phyloP scores from a whole-genome alignment of 2,329 filamentous ascomycete species.

The Ceratocystis harringtonii region DNA sequence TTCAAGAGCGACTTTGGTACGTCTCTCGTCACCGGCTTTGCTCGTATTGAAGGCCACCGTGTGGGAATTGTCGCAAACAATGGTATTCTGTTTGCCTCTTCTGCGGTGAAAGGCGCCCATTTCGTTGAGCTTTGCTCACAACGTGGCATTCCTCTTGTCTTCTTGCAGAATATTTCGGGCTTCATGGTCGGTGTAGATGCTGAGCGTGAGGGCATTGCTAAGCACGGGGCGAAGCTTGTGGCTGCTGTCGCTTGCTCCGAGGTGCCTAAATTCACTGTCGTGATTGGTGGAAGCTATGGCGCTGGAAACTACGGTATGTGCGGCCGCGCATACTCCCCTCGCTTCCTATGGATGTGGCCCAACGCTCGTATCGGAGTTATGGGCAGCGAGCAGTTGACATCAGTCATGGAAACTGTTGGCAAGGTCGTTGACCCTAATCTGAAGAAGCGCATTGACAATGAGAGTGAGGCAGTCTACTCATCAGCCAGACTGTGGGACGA shows the following conservation, averaged over 20 bases:
- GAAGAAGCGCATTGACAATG: slow-evolving; percentile 69
- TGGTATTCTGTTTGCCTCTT: slow-evolving; percentile 82
- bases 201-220: slow-evolving; percentile 88
- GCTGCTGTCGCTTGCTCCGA: slow-evolving; percentile 87
- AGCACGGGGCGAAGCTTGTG: slow-evolving; percentile 93
- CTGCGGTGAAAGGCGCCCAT: slow-evolving; percentile 83
- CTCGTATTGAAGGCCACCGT: slow-evolving; percentile 72
- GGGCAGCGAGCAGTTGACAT: slow-evolving; percentile 80
- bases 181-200: slow-evolving; percentile 96
- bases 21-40: slow-evolving; percentile 85
- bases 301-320: slow-evolving; percentile 99
- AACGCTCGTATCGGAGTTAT: slow-evolving; percentile 94
- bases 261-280: slow-evolving; percentile 92
- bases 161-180: slow-evolving; percentile 90
- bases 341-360: slow-evolving; percentile 94
- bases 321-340: slow-evolving; percentile 78
- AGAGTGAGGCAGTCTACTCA: slow-evolving; percentile 80
- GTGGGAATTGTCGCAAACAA: slow-evolving; percentile 94
- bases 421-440: slow-evolving; percentile 58
- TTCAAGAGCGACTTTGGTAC: slow-evolving; percentile 88
- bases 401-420: slow-evolving; percentile 91
- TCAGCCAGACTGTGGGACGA: slow-evolving; percentile 83
- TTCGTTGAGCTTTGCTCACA: slow-evolving; percentile 93
- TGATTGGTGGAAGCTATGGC: slow-evolving; percentile 84
- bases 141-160: slow-evolving; percentile 76